Conservation (phyloP, 2,329 filamentous ascomycete genomes). For the Botrytis fragariae region DNA sequence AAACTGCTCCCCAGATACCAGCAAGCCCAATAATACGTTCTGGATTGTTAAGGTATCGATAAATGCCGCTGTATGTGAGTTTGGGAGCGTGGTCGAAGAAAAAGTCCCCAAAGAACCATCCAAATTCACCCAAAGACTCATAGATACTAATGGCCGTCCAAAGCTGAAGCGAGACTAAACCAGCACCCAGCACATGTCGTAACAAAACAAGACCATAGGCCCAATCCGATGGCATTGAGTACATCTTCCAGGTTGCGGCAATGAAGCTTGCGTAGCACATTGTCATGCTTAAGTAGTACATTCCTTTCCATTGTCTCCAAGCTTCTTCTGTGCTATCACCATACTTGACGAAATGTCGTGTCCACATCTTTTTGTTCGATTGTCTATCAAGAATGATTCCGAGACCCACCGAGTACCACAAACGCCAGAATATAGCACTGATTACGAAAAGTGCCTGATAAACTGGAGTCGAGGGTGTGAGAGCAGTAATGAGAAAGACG, state of each 20-base stretch:
- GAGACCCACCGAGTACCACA: slow-evolving; percentile 90
- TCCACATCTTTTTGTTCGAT: slow-evolving; percentile 91
- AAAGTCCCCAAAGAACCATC: slow-evolving; percentile 99
- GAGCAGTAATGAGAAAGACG: slow-evolving; percentile 67
- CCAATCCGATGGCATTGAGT: slow-evolving; percentile 83
- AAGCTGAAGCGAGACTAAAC: slow-evolving; percentile 79
- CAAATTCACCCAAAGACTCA: slow-evolving; percentile 93
- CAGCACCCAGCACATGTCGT: slow-evolving; percentile 79
- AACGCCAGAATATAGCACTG: slow-evolving; percentile 77
- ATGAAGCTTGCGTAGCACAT: slow-evolving; percentile 88
- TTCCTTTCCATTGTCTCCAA: slow-evolving; percentile 96
- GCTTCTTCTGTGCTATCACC: slow-evolving; percentile 88
- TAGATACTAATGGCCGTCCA: slow-evolving; percentile 95
- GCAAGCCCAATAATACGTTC: slow-evolving; percentile 91
- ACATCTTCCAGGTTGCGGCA: slow-evolving; percentile 95
- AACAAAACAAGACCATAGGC: slow-evolving; percentile 79
- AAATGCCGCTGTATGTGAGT: slow-evolving; percentile 94
- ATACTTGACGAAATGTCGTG: slow-evolving; percentile 94
- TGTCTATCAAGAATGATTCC: slow-evolving; percentile 82
- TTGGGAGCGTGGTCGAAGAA: slow-evolving; percentile 90
- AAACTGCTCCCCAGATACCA: slow-evolving; percentile 90
- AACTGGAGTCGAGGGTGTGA: slow-evolving; percentile 72
- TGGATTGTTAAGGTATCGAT: slow-evolving; percentile 96
- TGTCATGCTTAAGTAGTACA: slow-evolving; percentile 89
- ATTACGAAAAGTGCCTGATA: slow-evolving; percentile 78